phyloP scores from a whole-genome alignment of 306 rosid species.

The Delonix regia region DNA sequence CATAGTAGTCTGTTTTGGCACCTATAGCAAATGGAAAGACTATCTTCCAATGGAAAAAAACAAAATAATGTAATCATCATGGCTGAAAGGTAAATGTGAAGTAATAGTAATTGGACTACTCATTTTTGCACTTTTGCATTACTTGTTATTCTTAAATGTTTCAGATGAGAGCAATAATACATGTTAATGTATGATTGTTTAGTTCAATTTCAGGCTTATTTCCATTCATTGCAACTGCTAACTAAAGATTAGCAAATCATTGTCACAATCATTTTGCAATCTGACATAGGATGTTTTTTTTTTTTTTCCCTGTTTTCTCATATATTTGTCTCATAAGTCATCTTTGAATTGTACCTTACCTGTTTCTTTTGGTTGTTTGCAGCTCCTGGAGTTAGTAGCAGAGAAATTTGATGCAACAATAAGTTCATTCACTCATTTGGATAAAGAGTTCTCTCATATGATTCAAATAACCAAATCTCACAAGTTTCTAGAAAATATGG shows the following conservation, averaged over 20 bases:
- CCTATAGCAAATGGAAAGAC: conserved; percentile 10
- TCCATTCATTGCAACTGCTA: conserved; percentile 7
- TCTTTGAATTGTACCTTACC: neutral
- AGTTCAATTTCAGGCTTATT: conserved; percentile 6
- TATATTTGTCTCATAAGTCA: conserved; percentile 2
- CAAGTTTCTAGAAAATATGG: conserved; percentile 73
- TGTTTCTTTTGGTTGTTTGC: conserved; percentile 49
- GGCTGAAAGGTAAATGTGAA: conserved; percentile 12
- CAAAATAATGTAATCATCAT: conserved; percentile 7
- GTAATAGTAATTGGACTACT: neutral
- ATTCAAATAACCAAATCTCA: conserved; percentile 80
- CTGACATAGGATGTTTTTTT: neutral
- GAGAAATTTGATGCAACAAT: conserved; percentile 83
- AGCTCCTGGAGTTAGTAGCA: conserved; percentile 79
- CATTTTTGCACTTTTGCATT: neutral
- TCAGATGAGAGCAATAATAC: conserved; percentile 15
- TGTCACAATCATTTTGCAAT: conserved; percentile 28
- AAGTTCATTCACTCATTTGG: conserved; percentile 87
- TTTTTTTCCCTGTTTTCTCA: neutral
- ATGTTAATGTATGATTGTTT: conserved; percentile 13
- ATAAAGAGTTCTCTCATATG: conserved; percentile 83
- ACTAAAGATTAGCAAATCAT: conserved; percentile 10
- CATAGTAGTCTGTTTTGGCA: neutral
- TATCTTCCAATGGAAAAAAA: conserved; percentile 21
- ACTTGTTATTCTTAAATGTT: neutral